A percentile compares a stretch with the other conserved stretches of the same genome.
Evolutionary conservation across 2,329 filamentous ascomycete species (phyloP).

Genomic region (Fusarium phyllophilum): DNA sequence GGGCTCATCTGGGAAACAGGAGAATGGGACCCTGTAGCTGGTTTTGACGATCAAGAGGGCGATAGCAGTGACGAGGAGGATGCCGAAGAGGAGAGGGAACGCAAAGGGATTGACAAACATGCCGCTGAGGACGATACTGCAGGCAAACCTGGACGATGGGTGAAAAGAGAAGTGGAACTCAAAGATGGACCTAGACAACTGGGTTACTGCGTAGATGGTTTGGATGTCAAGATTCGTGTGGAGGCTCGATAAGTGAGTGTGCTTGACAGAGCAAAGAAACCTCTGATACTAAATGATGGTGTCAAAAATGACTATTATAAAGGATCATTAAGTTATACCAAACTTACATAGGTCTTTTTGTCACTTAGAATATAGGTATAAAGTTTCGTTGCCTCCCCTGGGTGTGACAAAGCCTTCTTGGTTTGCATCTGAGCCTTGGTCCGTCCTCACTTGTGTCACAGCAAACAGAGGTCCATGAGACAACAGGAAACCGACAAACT

Average conservation of each 20-base stretch:
- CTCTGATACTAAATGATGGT: not conserved
- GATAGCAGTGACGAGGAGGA: constrained; percentile 65
- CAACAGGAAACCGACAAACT: constrained; percentile 1
- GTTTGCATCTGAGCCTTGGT: constrained; percentile 1
- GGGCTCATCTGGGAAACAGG: constrained; percentile 87
- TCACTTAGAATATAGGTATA: not conserved
- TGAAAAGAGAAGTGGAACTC: constrained; percentile 83
- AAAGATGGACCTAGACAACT: constrained; percentile 82
- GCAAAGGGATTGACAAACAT: constrained; percentile 25
- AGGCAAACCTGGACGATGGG: constrained; percentile 66
- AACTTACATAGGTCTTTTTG: not conserved
- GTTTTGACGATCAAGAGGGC: constrained; percentile 68
- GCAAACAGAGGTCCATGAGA: constrained; percentile 7
- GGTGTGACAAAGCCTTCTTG: constrained; percentile 2
- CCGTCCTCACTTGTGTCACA: constrained; percentile 18
- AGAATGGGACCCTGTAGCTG: constrained; percentile 83
- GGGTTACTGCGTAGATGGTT: constrained; percentile 83
- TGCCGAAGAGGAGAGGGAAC: constrained; percentile 48
- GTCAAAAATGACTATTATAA: not conserved
- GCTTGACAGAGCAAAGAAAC: not conserved
- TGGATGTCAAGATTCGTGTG: constrained; percentile 76
- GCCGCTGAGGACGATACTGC: constrained; percentile 41
- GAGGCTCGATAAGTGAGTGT: constrained; percentile 56
- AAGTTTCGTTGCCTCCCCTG: not conserved
- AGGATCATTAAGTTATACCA: not conserved